Evolutionary conservation across 345 rosid genomes (phyloP).

Genomic region (Rhizophora apiculata): DNA sequence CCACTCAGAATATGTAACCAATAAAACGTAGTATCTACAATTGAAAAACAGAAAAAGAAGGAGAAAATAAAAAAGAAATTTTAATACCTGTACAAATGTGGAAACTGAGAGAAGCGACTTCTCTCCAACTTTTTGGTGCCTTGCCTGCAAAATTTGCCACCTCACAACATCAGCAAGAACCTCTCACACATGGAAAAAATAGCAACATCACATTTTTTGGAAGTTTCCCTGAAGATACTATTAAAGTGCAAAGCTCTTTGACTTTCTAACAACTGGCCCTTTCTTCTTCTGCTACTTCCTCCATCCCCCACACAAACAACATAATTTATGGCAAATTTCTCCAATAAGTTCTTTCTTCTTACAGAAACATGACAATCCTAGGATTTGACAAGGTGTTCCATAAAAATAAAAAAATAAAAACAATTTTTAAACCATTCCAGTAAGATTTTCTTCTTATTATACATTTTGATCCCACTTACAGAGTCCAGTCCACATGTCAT

Average conservation of each 20-base stretch:
- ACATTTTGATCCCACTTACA: neutral
- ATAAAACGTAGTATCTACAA: no score
- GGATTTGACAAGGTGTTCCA: no score
- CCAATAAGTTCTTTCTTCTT: no score
- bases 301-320: neutral
- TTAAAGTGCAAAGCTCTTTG: neutral
- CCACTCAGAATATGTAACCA: slow-evolving; percentile 2
- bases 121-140: slow-evolving; percentile 85
- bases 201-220: no score
- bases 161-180: neutral
- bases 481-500: neutral
- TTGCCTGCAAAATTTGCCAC: slow-evolving; percentile 51
- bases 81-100: slow-evolving; percentile 67
- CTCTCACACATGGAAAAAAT: neutral
- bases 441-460: no score
- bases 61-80: slow-evolving; percentile 3
- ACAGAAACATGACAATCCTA: no score
- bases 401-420: no score
- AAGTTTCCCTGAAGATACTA: no score
- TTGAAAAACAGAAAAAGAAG: no score
- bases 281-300: no score
- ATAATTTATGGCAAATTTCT: no score
- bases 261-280: neutral
- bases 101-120: slow-evolving; percentile 85
- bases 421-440: no score